Evolutionary conservation across 352 stramenopile species (phyloP), one percentile per base, ranked within the genome.

Genomic region (Globisporangium alternatum): DNA sequence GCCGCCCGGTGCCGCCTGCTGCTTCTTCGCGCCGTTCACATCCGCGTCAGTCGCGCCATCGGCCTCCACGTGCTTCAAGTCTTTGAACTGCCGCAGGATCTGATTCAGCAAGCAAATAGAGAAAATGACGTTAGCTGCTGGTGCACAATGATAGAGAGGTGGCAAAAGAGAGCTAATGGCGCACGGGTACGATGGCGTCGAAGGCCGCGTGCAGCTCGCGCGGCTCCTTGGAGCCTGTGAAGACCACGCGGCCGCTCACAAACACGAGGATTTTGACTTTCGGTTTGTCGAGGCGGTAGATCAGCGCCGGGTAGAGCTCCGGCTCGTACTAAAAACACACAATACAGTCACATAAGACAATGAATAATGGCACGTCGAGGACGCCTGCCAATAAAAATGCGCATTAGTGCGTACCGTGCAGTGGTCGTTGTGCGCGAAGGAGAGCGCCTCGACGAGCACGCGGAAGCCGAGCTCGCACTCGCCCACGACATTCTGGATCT

Each of bases 211-310:
- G 73, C 13, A 98, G 72, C 57, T 97, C 78, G 48, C 75, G 72
- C 33, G 81, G 75, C 30, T 89, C 78, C 64, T 98, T 98, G 13
- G 89, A 96, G 56, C 97, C 96, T 0, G 96, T 99, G 67, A 99
- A 96, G 10, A 99, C 97, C 35, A 99, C 86, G 69, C 99, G 99
- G 4, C 98, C 98, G 60, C 91, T 95, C 22, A 99, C 97, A 78
- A 99, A 99, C 58, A 99, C 98, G 22, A 99, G 78, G n/a, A 99
- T 84, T 56, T 99, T 98, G 13, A 99, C 93, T 60, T 98, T 93
- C 28, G 97, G 97, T 55, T 96, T 89, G 19, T 96, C 83, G 65
- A 99, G 86, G 15, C 97, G 88, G 78, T 99, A 99, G 76, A 99
- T 98, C 19, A 99, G 76, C 45, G 97, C 98, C 13, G 97, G 97